These are phyloP conservation scores for Podaxis sp. DNA, from an alignment of 768 basidiomycete genomes.

Conservation along the genomic window DNA sequence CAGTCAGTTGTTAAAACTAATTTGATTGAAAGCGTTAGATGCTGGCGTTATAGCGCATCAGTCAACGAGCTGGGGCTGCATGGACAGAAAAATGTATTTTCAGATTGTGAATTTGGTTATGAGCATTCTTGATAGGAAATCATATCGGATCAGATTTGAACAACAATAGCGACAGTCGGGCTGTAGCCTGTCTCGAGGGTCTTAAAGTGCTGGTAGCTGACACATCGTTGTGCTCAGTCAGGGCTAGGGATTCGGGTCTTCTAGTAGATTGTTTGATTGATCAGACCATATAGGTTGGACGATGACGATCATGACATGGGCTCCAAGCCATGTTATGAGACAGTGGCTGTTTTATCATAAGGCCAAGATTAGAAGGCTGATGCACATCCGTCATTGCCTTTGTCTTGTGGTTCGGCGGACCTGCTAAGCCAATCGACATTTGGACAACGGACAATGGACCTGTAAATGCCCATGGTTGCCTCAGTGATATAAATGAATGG, in stretches of 20 bases:
- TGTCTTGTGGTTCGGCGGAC: neutral
- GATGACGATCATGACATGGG: neutral
- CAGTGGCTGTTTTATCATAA: neutral
- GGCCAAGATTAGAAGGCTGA: neutral
- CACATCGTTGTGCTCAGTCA: no score
- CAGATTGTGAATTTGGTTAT: neutral
- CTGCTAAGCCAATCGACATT: neutral
- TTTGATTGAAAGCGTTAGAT: neutral
- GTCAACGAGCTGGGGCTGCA: neutral
- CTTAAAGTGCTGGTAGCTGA: no score
- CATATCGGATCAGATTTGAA: neutral
- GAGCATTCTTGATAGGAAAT: neutral
- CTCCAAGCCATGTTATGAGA: neutral
- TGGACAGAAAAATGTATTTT: neutral
- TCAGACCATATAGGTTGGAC: neutral
- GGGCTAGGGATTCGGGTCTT: no score
- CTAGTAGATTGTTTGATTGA: no score
- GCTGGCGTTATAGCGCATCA: neutral
- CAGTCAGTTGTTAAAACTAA: neutral
- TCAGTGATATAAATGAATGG: neutral
- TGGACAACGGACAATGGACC: neutral
- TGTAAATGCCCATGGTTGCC: neutral
- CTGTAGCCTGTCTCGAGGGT: neutral
- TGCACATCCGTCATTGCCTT: neutral
- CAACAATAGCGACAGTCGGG: neutral